Evolutionary conservation across 768 basidiomycete species (phyloP), one percentile per base, ranked within the genome.

Genomic region (Suillus fuscotomentosus): DNA sequence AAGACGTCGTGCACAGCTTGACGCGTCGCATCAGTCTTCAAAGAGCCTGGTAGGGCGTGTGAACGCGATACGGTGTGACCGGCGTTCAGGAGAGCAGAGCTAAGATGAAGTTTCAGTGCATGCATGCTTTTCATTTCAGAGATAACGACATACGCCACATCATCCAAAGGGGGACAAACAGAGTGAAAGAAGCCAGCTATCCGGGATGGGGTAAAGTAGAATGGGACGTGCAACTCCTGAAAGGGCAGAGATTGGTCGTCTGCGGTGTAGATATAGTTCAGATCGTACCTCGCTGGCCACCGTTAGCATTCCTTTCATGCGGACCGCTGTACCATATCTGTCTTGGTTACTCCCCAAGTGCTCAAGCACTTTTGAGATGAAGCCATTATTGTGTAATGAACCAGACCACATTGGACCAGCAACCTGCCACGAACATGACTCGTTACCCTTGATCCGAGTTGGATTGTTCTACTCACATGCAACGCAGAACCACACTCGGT

Each of bases 331-430:
- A 11, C 90, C 89, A 71, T 95, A 98, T 47, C 82, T 83, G 47
- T 81, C 79, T 66, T 84, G 73, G 66, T 89, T 84, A 17, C 73
- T 75, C 63, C 89, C 86, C 14, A 96, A 79, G 70, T 95, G 91
- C 24, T 84, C 80, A 38, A 97, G 79, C 15, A 97, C 88, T 67
- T 86, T 85, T n/a, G 78, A 73, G 6, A 94, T 82, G 70, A 98
- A 99, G 7, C 79, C 81, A 2, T 78, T 69, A 72, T 95, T 84
- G 71, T 99, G 97, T 27, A 99, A 77, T 1, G 90, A 86, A 1
- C 90, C 95, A 6, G 91, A 88, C 97, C 97, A 99, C 92, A 99
- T 96, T 0, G 97, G 97, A 2, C 97, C 97, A 22, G 91, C 94
- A 42, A 95, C 73, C 94, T 97, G 66, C 48, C 57, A 36, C 15